Evolutionary conservation across 2,329 filamentous ascomycete genomes (phyloP), one percentile per base, ranked within the genome.

Genomic region (Nannizzia gypsea): DNA sequence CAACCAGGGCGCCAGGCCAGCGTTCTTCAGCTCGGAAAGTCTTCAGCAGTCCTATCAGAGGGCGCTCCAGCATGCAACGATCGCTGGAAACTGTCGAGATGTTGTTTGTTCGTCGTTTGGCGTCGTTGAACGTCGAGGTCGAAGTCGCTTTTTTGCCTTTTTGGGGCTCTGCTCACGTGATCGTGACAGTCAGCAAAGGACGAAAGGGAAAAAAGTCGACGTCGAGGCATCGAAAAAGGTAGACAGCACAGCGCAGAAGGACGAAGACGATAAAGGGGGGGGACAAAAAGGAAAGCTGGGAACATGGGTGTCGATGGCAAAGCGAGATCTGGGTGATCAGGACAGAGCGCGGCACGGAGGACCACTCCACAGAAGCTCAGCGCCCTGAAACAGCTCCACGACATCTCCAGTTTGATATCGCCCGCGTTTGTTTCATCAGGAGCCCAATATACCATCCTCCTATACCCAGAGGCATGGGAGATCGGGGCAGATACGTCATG

Each of bases 81-180:
- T 6, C 3, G 20, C 8, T 4, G 20, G 5, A 15, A 26, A 6
- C 13, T 3, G 22, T 26, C n/a, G 20, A 28, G 44, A 50, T 6
- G 44, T 24, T 26, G 20, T 6, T 46, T 11, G n/a, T 11, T 20
- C n/a, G n/a, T 46, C 31, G 40, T 44, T 44, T 20, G 40, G n/a
- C 17, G 40, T 44, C 40, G 40, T 44, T 5, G 40, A 20, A 44
- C 31, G 31, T 11, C 15, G n/a, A 42, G 11, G n/a, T 34, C n/a
- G 50, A 54, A 3, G 50, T 34, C 26, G 48, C 26, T 52, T 54
- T 24, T 31, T 9, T 34, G 6, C 15, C 13, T 54, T 34, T n/a
- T 34, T 54, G 50, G 50, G 50, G 50, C 50, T 54, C 50, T 54
- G 50, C 50, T 31, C 50, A 54, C 26, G 26, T 54, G 50, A 54